Conservation (phyloP, 768 basidiomycete genomes). For the Rubroboletus satanas region DNA sequence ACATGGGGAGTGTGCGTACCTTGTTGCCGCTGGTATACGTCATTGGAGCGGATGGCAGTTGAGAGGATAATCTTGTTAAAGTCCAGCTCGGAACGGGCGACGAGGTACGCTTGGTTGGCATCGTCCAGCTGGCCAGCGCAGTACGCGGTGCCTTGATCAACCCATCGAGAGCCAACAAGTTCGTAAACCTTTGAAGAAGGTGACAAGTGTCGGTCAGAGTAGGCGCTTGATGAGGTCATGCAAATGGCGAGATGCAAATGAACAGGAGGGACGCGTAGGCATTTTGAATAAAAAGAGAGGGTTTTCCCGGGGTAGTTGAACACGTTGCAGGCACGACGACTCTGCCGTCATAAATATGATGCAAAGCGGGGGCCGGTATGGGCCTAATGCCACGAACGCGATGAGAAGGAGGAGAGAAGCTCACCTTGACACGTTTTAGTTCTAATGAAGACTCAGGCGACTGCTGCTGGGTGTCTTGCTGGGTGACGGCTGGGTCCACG, state of each 20-base stretch:
- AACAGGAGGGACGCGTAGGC: constrained; percentile 14
- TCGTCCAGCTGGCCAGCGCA: constrained; percentile 87
- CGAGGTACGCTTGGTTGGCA: constrained; percentile 71
- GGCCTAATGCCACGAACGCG: constrained; percentile 12
- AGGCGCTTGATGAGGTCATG: constrained; percentile 31
- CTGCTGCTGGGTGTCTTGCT: constrained; percentile 61
- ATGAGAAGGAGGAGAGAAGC: constrained; percentile 28
- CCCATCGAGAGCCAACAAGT: constrained; percentile 86
- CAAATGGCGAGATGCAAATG: constrained; percentile 22
- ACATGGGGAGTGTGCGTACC: constrained; percentile 43
- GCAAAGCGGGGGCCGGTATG: constrained; percentile 15
- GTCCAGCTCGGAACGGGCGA: constrained; percentile 78
- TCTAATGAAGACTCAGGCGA: constrained; percentile 64
- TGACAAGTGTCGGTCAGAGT: constrained; percentile 29
- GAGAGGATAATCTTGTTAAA: constrained; percentile 70
- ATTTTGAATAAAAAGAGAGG: constrained; percentile 15
- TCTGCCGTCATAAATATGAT: constrained; percentile 21
- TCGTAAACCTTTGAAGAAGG: constrained; percentile 76
- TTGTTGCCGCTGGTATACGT: constrained; percentile 85
- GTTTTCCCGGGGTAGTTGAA: constrained; percentile 9
- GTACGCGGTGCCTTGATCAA: constrained; percentile 95
- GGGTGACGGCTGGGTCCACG: constrained; percentile 36
- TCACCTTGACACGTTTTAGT: constrained; percentile 81
- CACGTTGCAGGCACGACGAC: constrained; percentile 27
- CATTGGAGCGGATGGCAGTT: constrained; percentile 75